Base-by-base conservation (phyloP, 73 alveolate genomes). In the Diophrys appendiculata region DNA sequence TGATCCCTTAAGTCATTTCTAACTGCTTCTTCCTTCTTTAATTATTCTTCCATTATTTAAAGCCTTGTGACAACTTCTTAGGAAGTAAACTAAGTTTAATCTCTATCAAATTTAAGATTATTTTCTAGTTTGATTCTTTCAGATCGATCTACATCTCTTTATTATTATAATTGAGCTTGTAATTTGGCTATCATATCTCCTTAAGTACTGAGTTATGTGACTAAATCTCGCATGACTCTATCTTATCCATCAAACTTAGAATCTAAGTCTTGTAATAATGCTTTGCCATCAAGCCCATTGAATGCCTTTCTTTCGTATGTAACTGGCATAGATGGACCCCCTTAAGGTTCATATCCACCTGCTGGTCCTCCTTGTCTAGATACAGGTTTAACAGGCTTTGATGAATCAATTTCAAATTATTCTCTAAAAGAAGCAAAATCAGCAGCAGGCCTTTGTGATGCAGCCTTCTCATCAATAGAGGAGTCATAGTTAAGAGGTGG, bases 241-340 rank as follows among this genome's bases (percentile, higher is more conserved):
- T 79, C 88, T 70, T 79, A 52, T 1, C 53, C 8, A 1, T 79
- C 88, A 53, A 79, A 79, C 43, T 79, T 79, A 52, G 34, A 25
- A 33, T 79, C 88, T 53, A 79, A 53, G 55, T 79, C 88, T 25
- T 78, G 79, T 11, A 43, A 76, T 52, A 53, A 70, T n/a, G 88
- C 88, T 52, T 71, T 79, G 29, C 88, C 88, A 52, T 79, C 88
- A 14, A 79, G 32, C 31, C 81, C 81, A 5, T 33, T 43, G 54
- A 79, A 79, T 27, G 25, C 71, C 75, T 33, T 5, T 70, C 88
- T 33, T 35, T n/a, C 68, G 67, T 29, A 5, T 34, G 64, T 24
- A 76, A 79, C 54, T 65, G 88, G 22, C 77, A 81, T 30, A 70
- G 82, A 18, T 3, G 29, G 27, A 31, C 35, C 24, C 54, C 76